Base-by-base conservation (phyloP, 1,284 basidiomycete genomes). In the Kalmanozyma brasiliensis region DNA sequence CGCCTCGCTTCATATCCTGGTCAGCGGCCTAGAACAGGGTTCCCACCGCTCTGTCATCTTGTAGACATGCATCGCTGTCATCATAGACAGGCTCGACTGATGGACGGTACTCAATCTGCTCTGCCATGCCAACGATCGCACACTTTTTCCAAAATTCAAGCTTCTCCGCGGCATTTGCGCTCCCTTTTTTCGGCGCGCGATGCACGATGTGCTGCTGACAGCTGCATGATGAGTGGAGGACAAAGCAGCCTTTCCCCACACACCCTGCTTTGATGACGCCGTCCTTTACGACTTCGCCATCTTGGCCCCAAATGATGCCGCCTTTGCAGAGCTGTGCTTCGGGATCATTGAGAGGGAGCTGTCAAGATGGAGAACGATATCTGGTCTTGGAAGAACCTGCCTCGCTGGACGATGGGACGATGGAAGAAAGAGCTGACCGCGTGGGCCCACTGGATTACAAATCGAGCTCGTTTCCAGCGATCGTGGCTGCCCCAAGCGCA, bases 1-100 rank as follows among this genome's bases (percentile, higher is more conserved):
- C 55, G 32, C 51, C 59, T n/a, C 20, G 49, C 30, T 68, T 68
- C 38, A 14, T 62, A 30, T 47, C 58, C 1, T 68, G 65, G 65
- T 49, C 38, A 19, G 3, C 29, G 32, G 22, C 34, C 11, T 40
- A 20, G 6, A n/a, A 35, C 26, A 26, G n/a, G n/a, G n/a, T n/a
- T n/a, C n/a, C n/a, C n/a, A n/a, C n/a, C n/a, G n/a, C n/a, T n/a
- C n/a, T n/a, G n/a, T n/a, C n/a, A n/a, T 38, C 33, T 9, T 47
- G 29, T 20, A 33, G 22, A 33, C 23, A 24, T n/a, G 19, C 26
- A 11, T 29, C 26, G 26, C 26, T 29, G 26, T 29, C 7, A 29
- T 29, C 26, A 29, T 29, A 29, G 26, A 29, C 26, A 29, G 11
- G 26, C 7, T 29, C 11, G 26, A 29, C 26, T 29, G n/a, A n/a